Base-by-base conservation (phyloP, 2,329 filamentous ascomycete genomes). In the Ophiostoma angusticollis region DNA sequence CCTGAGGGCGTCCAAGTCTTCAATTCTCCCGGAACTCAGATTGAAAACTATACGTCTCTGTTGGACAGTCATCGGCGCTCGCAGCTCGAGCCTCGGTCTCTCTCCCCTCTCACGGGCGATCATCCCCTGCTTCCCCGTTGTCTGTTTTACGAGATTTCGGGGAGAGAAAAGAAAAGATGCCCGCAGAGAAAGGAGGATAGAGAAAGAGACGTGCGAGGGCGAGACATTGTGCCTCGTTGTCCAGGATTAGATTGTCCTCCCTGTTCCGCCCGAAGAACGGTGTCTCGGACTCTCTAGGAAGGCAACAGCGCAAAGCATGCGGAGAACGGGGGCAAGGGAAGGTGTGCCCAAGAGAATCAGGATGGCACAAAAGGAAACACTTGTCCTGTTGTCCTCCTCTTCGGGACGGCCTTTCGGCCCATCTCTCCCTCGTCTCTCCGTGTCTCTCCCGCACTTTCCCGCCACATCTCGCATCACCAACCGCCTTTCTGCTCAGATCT, bases 1-100 rank as follows among this genome's bases (percentile, higher is more conserved):
- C n/a, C n/a, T n/a, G n/a, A n/a, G n/a, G n/a, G 13, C 2, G n/a
- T 6, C 36, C 33, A 21, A 24, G 44, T 46, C 44, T 46, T 21
- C 44, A 36, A 46, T 46, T 42, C 37, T 28, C 42, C 45, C 42
- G n/a, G 36, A 39, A 45, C 57, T 60, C 58, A 47, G 58, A 59
- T 60, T 60, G 58, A 60, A 60, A 60, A 60, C 58, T 60, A 59
- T 45, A 44, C 33, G 37, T 21, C 17, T 29, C 31, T 46, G 43
- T 40, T 40, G 43, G 45, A 35, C 44, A 44, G 42, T 57, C 53
- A 54, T 44, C 6, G 46, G 51, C 49, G 5, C 7, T 28, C 19
- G 14, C 29, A 27, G 14, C 19, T 17, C 35, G 3, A 9, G n/a
- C 2, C 13, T 9, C 19, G n/a, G 19, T 24, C 13, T 14, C n/a